phyloP scores from a whole-genome alignment of 176 grass and related monocot genomes.

The Juncus inflexus region DNA sequence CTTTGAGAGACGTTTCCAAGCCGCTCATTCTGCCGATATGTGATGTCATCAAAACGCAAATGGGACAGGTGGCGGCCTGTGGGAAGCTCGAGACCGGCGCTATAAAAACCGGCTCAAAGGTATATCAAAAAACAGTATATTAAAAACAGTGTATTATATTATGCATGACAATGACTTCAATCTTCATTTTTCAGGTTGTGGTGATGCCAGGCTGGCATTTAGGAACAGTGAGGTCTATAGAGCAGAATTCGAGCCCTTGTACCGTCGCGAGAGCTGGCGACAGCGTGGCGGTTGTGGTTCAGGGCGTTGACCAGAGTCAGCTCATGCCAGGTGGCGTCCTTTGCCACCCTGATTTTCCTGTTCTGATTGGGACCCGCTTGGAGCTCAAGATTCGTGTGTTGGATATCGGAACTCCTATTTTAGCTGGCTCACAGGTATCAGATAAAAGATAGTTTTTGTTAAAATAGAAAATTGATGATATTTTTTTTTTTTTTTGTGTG shows the following conservation, averaged over 20 bases:
- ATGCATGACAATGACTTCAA: not conserved
- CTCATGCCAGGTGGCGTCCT: conserved; percentile 74
- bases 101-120: conserved; percentile 80
- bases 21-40: conserved; percentile 95
- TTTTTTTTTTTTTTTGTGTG: no score
- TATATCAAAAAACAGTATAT: conserved; percentile 20
- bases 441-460: conserved; percentile 19
- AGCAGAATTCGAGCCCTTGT: conserved; percentile 63
- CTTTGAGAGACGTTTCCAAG: conserved; percentile 81
- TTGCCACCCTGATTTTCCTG: conserved; percentile 72
- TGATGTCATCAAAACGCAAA: conserved; percentile 86
- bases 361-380: conserved; percentile 45
- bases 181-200: conserved; percentile 51
- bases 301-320: conserved; percentile 47
- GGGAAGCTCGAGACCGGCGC: conserved; percentile 95
- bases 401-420: conserved; percentile 60
- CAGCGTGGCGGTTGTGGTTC: conserved; percentile 63
- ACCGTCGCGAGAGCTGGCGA: conserved; percentile 76
- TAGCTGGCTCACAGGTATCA: conserved; percentile 76
- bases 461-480: not conserved
- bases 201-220: conserved; percentile 61
- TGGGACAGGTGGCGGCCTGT: conserved; percentile 77
- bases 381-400: conserved; percentile 79
- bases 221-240: conserved; percentile 63
- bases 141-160: not conserved